Evolutionary conservation across 805 yeast genomes (phyloP), one percentile per base, ranked within the genome.

Genomic region (Starmerella vitae): DNA sequence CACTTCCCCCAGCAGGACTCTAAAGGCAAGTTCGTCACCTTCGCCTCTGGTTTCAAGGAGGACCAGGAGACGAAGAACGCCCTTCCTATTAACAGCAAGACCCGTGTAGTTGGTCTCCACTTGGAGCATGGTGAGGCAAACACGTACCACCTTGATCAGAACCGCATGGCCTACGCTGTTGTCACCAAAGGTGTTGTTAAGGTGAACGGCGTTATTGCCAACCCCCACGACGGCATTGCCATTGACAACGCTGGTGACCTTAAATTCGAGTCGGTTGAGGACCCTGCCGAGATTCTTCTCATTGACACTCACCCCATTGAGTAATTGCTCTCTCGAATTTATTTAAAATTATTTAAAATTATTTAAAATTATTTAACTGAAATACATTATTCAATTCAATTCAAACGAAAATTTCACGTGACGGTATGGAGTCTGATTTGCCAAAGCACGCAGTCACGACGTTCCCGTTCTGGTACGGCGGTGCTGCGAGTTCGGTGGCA

Each of bases 381-480:
- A n/a, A n/a, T n/a, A n/a, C n/a, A n/a, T n/a, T n/a, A n/a, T n/a
- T n/a, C n/a, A n/a, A n/a, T n/a, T n/a, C n/a, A n/a, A n/a, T n/a
- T n/a, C n/a, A n/a, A n/a, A n/a, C n/a, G n/a, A n/a, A n/a, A n/a
- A n/a, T n/a, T n/a, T n/a, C n/a, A n/a, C n/a, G n/a, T n/a, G n/a
- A n/a, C n/a, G n/a, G n/a, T n/a, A n/a, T n/a, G n/a, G n/a, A n/a
- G n/a, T n/a, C n/a, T n/a, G n/a, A n/a, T n/a, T n/a, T n/a, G n/a
- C n/a, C n/a, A n/a, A n/a, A 30, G 18, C 33, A 18, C 33, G 26
- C 34, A 15, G 38, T 37, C 18, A 39, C 36, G 14, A 30, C 33
- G 4, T 43, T 39, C 24, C 49, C 49, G 33, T 63, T 63, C 37
- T 63, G 68, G 68, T 63, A 64, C 47, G 68, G 68, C 19, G 68